Evolutionary conservation across 2,329 filamentous ascomycete genomes (phyloP), one percentile per base, ranked within the genome.

Genomic region (Penicillium decumbens): DNA sequence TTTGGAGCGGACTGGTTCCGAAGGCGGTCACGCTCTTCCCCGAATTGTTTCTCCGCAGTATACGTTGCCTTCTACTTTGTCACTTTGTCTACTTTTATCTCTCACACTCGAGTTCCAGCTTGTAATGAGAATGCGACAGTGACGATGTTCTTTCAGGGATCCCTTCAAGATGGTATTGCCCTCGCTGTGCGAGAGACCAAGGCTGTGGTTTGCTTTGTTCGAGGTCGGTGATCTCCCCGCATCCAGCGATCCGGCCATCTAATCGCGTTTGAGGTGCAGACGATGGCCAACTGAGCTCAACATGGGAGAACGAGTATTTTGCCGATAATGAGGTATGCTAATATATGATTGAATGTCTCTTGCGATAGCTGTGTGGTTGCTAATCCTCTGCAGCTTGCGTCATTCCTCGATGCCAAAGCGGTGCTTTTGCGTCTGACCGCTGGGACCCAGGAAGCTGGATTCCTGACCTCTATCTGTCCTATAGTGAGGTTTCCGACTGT

Each of bases 131-230:
- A 56, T 59, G 53, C 46, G 28, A 49, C 50, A 23, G 55, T 54
- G 58, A 66, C 41, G 37, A 91, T 95, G 85, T 96, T 95, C 71
- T 91, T 90, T 67, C 65, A 84, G 52, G 91, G 90, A 15, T 83
- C 82, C 53, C 72, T 96, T 18, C 87, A 95, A 62, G 85, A 86
- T 62, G 91, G 89, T 50, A 95, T 96, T 60, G 78, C 80, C 28
- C 76, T 81, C 18, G 89, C 91, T 10, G 78, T 96, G 6, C 80
- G 82, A 52, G 77, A 91, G 67, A 76, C 81, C 51, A 95, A 92
- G 70, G 78, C 87, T 15, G 87, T 96, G 0, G 80, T 88, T 27
- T 95, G 89, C 72, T 95, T 96, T 69, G 85, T 95, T 28, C 82
- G 83, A 64, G 85, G 88, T 89, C 69, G 57, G 75, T 55, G 27